phyloP scores from a whole-genome alignment of 1,139 yeast species.

The Debaryomyces singareniensis region DNA sequence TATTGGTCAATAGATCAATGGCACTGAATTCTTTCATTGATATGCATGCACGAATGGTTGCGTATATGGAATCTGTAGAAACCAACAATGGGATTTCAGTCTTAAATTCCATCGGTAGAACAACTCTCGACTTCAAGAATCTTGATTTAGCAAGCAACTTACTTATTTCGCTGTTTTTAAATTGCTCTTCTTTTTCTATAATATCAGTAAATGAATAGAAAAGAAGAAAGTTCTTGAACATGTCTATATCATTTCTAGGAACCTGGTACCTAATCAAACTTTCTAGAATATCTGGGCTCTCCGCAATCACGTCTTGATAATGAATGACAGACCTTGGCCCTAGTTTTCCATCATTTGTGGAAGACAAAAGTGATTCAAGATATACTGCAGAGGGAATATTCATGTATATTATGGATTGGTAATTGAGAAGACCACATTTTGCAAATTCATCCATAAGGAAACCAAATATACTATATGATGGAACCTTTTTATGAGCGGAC shows the following conservation, averaged over 20 bases:
- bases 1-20: constrained; percentile 30
- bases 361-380: constrained; percentile 16
- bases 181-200: constrained; percentile 17
- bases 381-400: constrained; percentile 18
- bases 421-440: constrained; percentile 14
- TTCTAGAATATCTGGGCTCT: constrained; percentile 22
- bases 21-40: constrained; percentile 20
- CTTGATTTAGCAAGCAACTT: constrained; percentile 25
- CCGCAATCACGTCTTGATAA: constrained; percentile 15
- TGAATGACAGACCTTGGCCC: constrained; percentile 12
- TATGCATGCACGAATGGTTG: constrained; percentile 26
- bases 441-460: constrained; percentile 23
- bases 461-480: constrained; percentile 18
- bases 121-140: constrained; percentile 11
- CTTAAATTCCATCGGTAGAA: constrained; percentile 9
- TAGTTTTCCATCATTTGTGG: constrained; percentile 6
- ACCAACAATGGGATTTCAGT: constrained; percentile 12
- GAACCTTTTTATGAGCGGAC: constrained; percentile 14
- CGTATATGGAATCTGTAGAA: constrained; percentile 14
- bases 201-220: constrained; percentile 25
- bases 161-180: constrained; percentile 14
- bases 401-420: constrained; percentile 22
- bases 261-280: constrained; percentile 23
- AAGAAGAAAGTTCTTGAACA: constrained; percentile 20
- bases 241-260: constrained; percentile 12